Evolutionary conservation across 805 yeast genomes (phyloP).

Genomic region (Pichia californica): DNA sequence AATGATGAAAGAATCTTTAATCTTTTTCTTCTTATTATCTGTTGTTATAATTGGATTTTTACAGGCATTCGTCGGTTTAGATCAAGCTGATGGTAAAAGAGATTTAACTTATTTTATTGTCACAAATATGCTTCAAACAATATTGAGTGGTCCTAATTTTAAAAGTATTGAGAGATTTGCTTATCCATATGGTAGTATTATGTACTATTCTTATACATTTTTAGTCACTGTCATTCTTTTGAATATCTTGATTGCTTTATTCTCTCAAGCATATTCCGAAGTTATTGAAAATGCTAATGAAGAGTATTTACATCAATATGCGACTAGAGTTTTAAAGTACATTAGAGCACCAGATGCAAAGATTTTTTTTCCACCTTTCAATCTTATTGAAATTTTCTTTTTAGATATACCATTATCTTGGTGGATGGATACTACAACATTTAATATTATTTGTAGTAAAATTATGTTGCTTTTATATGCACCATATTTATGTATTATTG

Average conservation of each 20-base stretch:
- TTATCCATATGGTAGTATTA: conserved; percentile 77
- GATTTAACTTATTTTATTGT: conserved; percentile 66
- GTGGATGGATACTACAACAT: conserved; percentile 29
- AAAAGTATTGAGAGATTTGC: conserved; percentile 68
- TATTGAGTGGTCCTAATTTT: too few relatives aligned
- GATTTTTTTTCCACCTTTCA: conserved; percentile 81
- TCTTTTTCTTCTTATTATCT: conserved; percentile 67
- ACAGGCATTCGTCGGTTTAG: conserved; percentile 83
- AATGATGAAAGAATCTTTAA: conserved; percentile 82
- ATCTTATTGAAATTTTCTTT: conserved; percentile 57
- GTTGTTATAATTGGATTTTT: conserved; percentile 74
- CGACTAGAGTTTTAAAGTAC: conserved; percentile 77
- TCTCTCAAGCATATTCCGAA: conserved; percentile 74
- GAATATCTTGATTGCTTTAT: conserved; percentile 79
- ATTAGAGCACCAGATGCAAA: conserved; percentile 85
- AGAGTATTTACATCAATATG: conserved; percentile 78
- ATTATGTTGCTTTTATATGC: conserved; percentile 63
- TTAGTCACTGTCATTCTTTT: conserved; percentile 67
- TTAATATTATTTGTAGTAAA: conserved; percentile 38
- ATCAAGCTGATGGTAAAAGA: conserved; percentile 77
- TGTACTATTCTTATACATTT: conserved; percentile 74
- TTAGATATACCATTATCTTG: conserved; percentile 39
- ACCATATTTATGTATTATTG: conserved; percentile 56
- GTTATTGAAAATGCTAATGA: conserved; percentile 79
- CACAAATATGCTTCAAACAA: conserved; percentile 59